Conservation (phyloP, 2,329 filamentous ascomycete species). For the Arachnomyces sp. region DNA sequence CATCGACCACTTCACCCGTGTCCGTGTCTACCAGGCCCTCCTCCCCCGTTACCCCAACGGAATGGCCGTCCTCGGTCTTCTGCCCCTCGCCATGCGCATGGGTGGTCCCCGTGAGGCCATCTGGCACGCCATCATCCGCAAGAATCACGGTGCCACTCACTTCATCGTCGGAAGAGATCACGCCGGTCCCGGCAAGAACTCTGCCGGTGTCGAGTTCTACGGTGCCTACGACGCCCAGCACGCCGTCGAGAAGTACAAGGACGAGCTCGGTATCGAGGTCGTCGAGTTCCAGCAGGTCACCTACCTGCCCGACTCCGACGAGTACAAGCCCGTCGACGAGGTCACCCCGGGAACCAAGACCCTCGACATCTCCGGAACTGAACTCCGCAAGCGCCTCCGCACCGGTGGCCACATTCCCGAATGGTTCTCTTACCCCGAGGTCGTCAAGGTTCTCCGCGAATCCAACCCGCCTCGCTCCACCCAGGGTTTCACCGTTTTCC, state of each 20-base stretch:
- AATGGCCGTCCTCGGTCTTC: constrained; percentile 92
- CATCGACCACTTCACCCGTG: constrained; percentile 99
- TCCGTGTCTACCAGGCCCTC: constrained; percentile 96
- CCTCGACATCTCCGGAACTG: constrained; percentile 77
- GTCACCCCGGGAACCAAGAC: constrained; percentile 78
- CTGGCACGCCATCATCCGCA: constrained; percentile 99
- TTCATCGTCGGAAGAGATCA: constrained; percentile 99
- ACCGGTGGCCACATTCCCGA: constrained; percentile 92
- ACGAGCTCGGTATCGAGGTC: constrained; percentile 96
- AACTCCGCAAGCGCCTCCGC: constrained; percentile 84
- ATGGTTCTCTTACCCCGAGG: constrained; percentile 99
- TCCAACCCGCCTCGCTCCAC: constrained; percentile 84
- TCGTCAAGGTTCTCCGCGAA: constrained; percentile 91
- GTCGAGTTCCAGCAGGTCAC: constrained; percentile 99
- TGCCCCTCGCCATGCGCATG: constrained; percentile 98
- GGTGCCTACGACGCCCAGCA: constrained; percentile 96
- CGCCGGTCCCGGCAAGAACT: constrained; percentile 96
- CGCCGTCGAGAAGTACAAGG: constrained; percentile 90
- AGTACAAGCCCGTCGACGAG: constrained; percentile 90
- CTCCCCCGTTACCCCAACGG: constrained; percentile 96
- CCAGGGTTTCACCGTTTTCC: constrained; percentile 97
- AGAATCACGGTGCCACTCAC: constrained; percentile 98
- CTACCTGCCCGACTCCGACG: constrained; percentile 92
- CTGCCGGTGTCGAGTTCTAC: constrained; percentile 93
- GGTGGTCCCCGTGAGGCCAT: constrained; percentile 95